phyloP scores from a whole-genome alignment of 208 protist genomes.

The Acanthamoeba triangularis region DNA sequence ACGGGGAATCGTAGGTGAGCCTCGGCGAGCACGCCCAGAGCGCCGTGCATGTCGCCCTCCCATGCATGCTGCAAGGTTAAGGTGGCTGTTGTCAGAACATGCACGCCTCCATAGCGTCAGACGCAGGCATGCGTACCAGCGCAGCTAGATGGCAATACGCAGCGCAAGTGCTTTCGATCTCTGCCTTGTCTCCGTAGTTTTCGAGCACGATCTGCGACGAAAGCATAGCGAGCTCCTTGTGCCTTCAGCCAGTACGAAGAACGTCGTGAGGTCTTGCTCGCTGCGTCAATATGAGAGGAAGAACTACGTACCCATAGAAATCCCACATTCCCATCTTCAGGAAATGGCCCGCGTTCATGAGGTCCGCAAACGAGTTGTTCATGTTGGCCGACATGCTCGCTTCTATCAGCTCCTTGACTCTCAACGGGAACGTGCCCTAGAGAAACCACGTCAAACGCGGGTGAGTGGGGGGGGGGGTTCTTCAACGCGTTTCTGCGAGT shows the following conservation, averaged over 20 bases:
- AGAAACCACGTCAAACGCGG: neutral
- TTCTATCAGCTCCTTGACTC: slow-evolving; percentile 44
- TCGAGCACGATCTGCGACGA: slow-evolving; percentile 32
- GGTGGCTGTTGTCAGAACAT: neutral
- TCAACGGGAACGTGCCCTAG: slow-evolving; percentile 41
- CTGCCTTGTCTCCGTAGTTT: slow-evolving; percentile 65
- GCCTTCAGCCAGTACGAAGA: neutral
- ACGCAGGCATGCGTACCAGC: neutral
- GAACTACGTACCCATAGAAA: slow-evolving; percentile 17
- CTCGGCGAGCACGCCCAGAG: slow-evolving; percentile 38
- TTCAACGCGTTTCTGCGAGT: neutral
- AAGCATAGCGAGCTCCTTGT: slow-evolving; percentile 65
- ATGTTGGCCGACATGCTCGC: slow-evolving; percentile 50
- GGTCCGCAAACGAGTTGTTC: slow-evolving; percentile 1
- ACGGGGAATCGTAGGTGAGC: slow-evolving; percentile 16
- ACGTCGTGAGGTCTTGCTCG: neutral
- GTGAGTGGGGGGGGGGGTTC: neutral
- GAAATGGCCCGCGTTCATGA: slow-evolving; percentile 36
- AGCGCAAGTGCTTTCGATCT: slow-evolving; percentile 20
- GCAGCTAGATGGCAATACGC: slow-evolving; percentile 56
- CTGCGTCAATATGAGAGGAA: neutral
- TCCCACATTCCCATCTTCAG: slow-evolving; percentile 65
- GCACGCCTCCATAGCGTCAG: neutral
- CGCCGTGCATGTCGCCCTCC: slow-evolving; percentile 35
- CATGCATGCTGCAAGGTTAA: slow-evolving; percentile 22